Percentiles rank a stretch among this genome's conserved stretches.
Evolutionary conservation across 305 asterid species (phyloP).

Genomic region (Plantago coronopus): DNA sequence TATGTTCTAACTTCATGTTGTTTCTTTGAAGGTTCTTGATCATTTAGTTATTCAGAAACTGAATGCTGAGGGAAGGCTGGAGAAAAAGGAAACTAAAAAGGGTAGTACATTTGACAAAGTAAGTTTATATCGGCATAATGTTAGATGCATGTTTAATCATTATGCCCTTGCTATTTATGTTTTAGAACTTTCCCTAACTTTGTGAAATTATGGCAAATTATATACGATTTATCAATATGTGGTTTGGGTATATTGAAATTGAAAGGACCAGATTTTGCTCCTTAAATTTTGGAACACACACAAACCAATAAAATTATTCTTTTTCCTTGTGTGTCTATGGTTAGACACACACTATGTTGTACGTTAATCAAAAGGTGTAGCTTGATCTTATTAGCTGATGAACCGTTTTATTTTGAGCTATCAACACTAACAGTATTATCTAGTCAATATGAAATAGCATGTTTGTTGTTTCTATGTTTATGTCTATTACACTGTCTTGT

Average conservation of each 20-base stretch:
- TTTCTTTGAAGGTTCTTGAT: conserved; percentile 73
- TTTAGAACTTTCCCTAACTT: too few relatives aligned
- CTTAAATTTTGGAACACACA: too few relatives aligned
- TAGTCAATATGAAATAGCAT: conserved; percentile 2
- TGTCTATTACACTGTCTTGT: conserved; percentile 25
- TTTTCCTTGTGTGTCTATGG: too few relatives aligned
- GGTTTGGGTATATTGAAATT: too few relatives aligned
- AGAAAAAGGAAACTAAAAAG: conserved; percentile 94
- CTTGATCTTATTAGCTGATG: not conserved
- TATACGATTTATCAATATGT: too few relatives aligned
- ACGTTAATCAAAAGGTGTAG: not conserved
- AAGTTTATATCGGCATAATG: conserved; percentile 24
- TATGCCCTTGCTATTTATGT: too few relatives aligned
- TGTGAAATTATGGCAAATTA: too few relatives aligned
- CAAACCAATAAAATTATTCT: too few relatives aligned
- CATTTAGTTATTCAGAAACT: conserved; percentile 96
- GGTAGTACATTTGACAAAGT: conserved; percentile 89
- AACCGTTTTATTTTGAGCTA: not conserved
- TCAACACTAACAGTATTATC: not conserved
- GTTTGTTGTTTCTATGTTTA: not conserved
- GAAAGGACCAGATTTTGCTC: too few relatives aligned
- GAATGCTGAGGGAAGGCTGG: conserved; percentile 97
- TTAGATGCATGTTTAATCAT: not conserved
- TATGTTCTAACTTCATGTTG: conserved; percentile 24
- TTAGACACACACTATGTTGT: too few relatives aligned